Evolutionary conservation across 306 rosid species (phyloP).

Genomic region (Purshia tridentata): DNA sequence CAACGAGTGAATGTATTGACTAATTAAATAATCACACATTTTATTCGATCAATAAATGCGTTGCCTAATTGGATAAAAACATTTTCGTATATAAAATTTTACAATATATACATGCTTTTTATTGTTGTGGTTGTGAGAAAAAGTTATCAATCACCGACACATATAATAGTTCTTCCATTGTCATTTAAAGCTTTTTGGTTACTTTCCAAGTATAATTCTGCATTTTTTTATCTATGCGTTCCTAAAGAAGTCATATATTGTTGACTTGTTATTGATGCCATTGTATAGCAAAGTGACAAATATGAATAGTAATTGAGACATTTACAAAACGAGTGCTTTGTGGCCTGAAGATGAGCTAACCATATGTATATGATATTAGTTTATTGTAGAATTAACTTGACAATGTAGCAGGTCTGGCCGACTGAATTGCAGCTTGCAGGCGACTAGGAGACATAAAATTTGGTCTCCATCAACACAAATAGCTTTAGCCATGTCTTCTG

Average conservation of each 20-base stretch:
- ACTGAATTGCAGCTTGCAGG: constrained; percentile 56
- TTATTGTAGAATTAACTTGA: neutral
- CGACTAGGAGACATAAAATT: constrained; percentile 57
- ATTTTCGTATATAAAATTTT: too few relatives aligned
- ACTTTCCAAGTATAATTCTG: too few relatives aligned
- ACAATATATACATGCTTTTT: too few relatives aligned
- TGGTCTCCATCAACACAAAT: constrained; percentile 25
- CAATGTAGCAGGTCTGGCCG: neutral
- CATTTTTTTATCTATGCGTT: too few relatives aligned
- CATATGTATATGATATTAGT: neutral
- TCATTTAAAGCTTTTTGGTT: neutral
- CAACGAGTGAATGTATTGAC: too few relatives aligned
- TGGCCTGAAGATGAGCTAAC: neutral
- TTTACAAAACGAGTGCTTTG: too few relatives aligned
- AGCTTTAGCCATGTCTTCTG: constrained; percentile 24
- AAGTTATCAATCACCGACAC: neutral
- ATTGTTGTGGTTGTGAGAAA: too few relatives aligned
- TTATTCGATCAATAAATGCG: too few relatives aligned
- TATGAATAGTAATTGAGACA: too few relatives aligned
- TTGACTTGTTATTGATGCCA: neutral
- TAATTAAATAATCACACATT: too few relatives aligned
- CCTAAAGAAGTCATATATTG: too few relatives aligned
- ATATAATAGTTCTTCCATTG: neutral
- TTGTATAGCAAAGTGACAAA: neutral
- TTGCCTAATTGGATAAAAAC: too few relatives aligned